These are phyloP conservation scores for Patellifolia procumbens DNA, from an alignment of 179 eudicot genomes.

Conservation along the genomic window DNA sequence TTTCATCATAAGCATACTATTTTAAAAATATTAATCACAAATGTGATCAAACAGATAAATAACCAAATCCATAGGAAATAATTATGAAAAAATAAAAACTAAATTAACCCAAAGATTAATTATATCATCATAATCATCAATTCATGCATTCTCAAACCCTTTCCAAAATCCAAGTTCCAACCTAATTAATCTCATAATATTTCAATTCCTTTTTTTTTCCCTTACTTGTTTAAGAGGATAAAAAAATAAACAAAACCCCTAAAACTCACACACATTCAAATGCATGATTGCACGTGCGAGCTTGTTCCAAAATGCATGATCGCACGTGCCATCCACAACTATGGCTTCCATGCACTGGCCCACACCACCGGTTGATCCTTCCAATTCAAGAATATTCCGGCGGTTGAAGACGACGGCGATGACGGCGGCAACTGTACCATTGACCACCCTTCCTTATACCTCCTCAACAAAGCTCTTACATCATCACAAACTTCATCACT, in stretches of 20 bases:
- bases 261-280: conserved; percentile 18
- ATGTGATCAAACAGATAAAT: conserved; percentile 12
- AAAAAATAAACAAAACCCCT: neutral
- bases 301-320: conserved; percentile 21
- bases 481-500: conserved; percentile 92
- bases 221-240: neutral
- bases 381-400: conserved; percentile 89
- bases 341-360: conserved; percentile 95
- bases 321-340: conserved; percentile 23
- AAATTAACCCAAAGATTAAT: neutral
- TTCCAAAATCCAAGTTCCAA: conserved; percentile 17
- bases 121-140: conserved; percentile 12
- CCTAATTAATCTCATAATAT: conserved; percentile 14
- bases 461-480: conserved; percentile 75
- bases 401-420: neutral
- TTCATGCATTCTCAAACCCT: conserved; percentile 16
- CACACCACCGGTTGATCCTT: conserved; percentile 93
- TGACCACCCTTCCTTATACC: conserved; percentile 93
- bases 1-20: neutral
- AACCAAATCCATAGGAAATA: conserved; percentile 1
- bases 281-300: conserved; percentile 23
- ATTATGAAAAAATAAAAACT: neutral
- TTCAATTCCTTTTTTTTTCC: neutral
- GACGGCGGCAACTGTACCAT: conserved; percentile 48
- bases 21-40: conserved; percentile 24